Conservation (phyloP, 257 asterid genomes). For the Verbena officinalis region DNA sequence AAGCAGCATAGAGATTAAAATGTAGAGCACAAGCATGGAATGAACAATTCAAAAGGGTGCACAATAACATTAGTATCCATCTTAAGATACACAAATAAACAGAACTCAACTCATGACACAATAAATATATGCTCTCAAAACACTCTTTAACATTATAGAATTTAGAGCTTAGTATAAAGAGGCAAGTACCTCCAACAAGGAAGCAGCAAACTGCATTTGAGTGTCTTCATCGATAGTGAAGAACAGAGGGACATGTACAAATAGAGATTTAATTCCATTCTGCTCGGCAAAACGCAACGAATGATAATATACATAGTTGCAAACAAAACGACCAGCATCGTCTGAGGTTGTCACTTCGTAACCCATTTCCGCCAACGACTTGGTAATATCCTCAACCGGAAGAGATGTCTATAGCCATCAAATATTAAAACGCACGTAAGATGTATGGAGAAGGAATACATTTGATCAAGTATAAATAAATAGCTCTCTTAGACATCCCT, state of each 20-base stretch:
- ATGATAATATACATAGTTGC: conserved; percentile 96
- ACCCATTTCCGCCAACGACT: conserved; percentile 77
- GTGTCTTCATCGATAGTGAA: conserved; percentile 84
- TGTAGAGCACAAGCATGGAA: too few species aligned
- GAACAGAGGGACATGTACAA: conserved; percentile 97
- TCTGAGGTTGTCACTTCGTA: conserved; percentile 79
- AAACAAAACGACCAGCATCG: conserved; percentile 95
- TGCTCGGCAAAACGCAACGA: conserved; percentile 89
- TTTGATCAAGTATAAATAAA: neutral
- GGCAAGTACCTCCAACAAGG: conserved; percentile 78
- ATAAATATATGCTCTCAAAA: conserved; percentile 19
- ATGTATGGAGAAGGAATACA: neutral
- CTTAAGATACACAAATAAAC: conserved; percentile 33
- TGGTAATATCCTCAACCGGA: conserved; percentile 69
- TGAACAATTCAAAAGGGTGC: too few species aligned
- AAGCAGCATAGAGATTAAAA: too few species aligned
- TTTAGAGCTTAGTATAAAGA: conserved; percentile 47
- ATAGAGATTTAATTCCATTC: conserved; percentile 75
- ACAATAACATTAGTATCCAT: conserved; percentile 11
- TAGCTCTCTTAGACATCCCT: neutral
- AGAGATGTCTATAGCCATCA: conserved; percentile 56
- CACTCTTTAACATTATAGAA: neutral
- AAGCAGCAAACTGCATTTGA: conserved; percentile 93
- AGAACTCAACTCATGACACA: conserved; percentile 27
- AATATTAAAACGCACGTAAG: neutral